phyloP scores from a whole-genome alignment of 306 rosid species.

The Cucumis cinereus region DNA sequence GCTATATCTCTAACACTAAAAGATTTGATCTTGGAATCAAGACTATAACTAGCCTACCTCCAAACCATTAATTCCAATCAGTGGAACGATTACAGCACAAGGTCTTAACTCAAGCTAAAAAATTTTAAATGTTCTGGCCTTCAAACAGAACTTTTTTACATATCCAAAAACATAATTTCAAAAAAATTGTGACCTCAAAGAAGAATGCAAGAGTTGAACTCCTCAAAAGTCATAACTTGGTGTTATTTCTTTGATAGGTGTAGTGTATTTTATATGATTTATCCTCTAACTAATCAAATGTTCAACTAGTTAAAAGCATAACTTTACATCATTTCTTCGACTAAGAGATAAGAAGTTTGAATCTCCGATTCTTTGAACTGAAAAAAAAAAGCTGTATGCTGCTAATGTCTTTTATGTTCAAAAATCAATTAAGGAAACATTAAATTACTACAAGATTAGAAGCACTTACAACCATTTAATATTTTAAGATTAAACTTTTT shows the following conservation, averaged over 20 bases:
- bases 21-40: background rate
- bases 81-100: background rate
- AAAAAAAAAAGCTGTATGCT: too few relatives aligned
- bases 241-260: background rate
- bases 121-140: background rate
- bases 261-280: background rate
- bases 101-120: background rate
- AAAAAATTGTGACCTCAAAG: background rate
- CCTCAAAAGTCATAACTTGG: background rate
- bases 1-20: background rate
- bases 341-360: background rate
- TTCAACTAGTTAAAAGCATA: background rate
- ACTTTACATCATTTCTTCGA: too few relatives aligned
- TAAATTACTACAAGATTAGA: background rate
- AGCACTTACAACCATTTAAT: background rate
- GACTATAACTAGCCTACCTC: background rate
- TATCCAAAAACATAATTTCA: too few relatives aligned
- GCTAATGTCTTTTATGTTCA: background rate
- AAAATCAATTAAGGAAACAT: background rate
- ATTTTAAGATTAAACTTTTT: background rate
- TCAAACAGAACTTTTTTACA: background rate
- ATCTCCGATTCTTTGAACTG: too few relatives aligned
- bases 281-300: background rate
- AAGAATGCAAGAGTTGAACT: background rate
- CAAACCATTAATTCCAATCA: background rate